A percentile compares a stretch with the other conserved stretches of the same genome.
phyloP scores from a whole-genome alignment of 495 filamentous ascomycete species.

The Penicillium taxi region DNA sequence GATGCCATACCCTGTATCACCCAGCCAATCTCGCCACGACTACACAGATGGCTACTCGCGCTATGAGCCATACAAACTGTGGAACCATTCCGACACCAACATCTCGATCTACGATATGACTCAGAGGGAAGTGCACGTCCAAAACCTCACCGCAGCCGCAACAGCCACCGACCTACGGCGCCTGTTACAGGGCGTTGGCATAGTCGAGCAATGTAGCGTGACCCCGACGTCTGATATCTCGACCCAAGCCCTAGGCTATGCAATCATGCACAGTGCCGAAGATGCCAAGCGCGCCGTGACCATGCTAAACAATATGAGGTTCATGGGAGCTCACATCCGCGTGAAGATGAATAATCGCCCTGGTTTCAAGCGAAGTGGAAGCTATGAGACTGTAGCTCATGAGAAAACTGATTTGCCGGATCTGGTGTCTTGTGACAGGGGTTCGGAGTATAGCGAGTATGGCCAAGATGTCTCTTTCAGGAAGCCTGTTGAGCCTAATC shows the following conservation, averaged over 20 bases:
- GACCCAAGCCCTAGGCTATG: conserved; percentile 20
- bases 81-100: conserved; percentile 6
- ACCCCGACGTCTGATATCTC: conserved; percentile 10
- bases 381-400: conserved; percentile 3
- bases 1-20: conserved; percentile 28
- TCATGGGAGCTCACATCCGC: conserved; percentile 26
- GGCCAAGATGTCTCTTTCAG: not conserved
- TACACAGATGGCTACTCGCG: conserved; percentile 1
- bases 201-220: conserved; percentile 28
- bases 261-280: conserved; percentile 28
- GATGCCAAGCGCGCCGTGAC: conserved; percentile 27
- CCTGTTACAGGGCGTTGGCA: conserved; percentile 18
- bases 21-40: conserved; percentile 15
- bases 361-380: conserved; percentile 5
- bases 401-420: not conserved
- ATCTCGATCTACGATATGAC: conserved; percentile 3
- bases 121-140: conserved; percentile 21
- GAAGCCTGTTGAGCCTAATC: conserved; percentile 10
- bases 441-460: conserved; percentile 1
- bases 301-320: conserved; percentile 25
- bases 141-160: conserved; percentile 22
- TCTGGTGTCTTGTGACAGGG: conserved; percentile 1
- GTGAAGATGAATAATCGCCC: conserved; percentile 19
- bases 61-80: conserved; percentile 10
- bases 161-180: conserved; percentile 17